Base-by-base conservation (phyloP, 345 rosid genomes). In the Gossypium thurberi region DNA sequence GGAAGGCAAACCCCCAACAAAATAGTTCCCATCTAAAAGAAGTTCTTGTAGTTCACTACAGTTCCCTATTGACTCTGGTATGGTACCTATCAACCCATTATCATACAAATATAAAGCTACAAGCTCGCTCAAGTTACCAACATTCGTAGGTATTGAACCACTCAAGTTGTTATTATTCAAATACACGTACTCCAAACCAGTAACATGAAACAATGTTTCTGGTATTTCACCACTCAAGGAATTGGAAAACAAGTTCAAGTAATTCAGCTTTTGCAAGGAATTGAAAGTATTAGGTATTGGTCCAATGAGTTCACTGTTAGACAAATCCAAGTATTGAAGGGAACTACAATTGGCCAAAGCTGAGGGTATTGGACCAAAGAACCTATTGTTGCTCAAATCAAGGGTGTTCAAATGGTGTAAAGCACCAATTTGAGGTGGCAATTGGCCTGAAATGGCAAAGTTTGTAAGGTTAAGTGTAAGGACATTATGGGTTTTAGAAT, bases 51-150 rank as follows among this genome's bases (percentile, higher is more conserved):
- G 59, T 15, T 69, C 76, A 37, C 82, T 82, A 55, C 96, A 89
- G 21, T 86, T 81, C 60, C 94, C 94, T 58, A 90, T 77, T 8
- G 94, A 82, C 61, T 83, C 88, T 0, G 97, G 94, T 71, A 93
- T 80, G 52, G 77, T 64, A 55, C 96, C 97, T n/a, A 91, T 83
- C 0, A 93, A 74, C 28, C 63, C 69, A 75, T 93, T 93, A 44
- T 74, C 42, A 77, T 40, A 50, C 44, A 93, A 21, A 78, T 81
- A 67, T 1, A 93, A 77, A 20, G 48, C 74, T 56, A 20, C 2
- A 52, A 84, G 28, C 69, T 86, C 77, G 47, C 69, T 81, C 86
- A 85, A 73, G 48, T 83, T 69, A 2, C 97, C 88, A 12, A 91
- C 77, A 78, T 82, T 88, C 15, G 57, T 43, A 17, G 94, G 94